These are phyloP conservation scores for Chaetomium olivaceum DNA, from an alignment of 2,329 filamentous ascomycete genomes.

Conservation along the genomic window DNA sequence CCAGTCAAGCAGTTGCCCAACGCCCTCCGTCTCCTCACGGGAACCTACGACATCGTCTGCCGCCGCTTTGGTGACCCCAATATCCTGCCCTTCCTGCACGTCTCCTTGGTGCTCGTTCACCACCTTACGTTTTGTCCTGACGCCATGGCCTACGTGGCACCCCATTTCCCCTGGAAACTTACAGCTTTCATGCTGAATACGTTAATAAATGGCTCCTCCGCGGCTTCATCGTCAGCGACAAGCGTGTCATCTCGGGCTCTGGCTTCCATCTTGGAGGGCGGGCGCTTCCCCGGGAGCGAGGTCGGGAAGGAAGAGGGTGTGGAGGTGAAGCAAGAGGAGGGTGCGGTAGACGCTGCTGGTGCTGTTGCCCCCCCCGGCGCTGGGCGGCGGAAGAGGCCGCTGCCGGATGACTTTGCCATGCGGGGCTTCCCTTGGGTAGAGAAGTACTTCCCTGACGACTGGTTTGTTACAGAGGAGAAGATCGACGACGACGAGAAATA, in stretches of 20 bases:
- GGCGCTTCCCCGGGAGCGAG: constrained; percentile 50
- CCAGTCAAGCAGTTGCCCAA: constrained; percentile 30
- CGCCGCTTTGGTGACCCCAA: constrained; percentile 57
- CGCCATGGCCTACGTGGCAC: constrained; percentile 49
- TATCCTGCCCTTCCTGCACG: constrained; percentile 63
- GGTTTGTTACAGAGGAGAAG: constrained; percentile 55
- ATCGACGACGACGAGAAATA: constrained; percentile 68
- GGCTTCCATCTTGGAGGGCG: constrained; percentile 41
- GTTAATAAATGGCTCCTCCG: constrained; percentile 29
- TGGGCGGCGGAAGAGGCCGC: constrained; percentile 15
- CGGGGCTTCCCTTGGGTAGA: constrained; percentile 63
- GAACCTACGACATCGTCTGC: constrained; percentile 51
- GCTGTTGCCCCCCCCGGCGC: not conserved
- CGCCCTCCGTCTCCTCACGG: constrained; percentile 42
- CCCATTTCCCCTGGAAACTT: constrained; percentile 43
- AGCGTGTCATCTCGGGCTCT: not conserved
- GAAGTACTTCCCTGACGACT: constrained; percentile 58
- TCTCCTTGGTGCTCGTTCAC: constrained; percentile 60
- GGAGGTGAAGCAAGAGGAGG: not conserved
- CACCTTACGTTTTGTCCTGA: constrained; percentile 45
- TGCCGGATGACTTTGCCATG: constrained; percentile 70
- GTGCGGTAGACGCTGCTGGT: not conserved
- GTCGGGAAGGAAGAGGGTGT: constrained; percentile 26
- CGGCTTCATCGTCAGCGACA: not conserved
- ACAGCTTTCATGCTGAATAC: constrained; percentile 44